Percentiles rank a stretch among this genome's conserved stretches.
phyloP scores from a whole-genome alignment of 768 basidiomycete species.

The Tricholoma matsutake region DNA sequence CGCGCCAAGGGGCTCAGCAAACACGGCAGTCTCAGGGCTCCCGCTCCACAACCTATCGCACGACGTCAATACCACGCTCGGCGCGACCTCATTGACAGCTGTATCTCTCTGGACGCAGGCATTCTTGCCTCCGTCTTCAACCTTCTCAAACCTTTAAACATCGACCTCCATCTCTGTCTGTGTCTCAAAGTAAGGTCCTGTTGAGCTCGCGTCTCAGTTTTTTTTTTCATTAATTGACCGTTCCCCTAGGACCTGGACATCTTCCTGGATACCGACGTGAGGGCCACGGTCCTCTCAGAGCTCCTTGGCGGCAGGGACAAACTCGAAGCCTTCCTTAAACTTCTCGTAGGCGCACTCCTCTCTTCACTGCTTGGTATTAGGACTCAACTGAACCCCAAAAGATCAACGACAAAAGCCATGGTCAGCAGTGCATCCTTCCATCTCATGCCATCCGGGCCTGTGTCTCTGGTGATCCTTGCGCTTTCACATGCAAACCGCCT shows the following conservation, averaged over 20 bases:
- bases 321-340: constrained; percentile 12
- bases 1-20: constrained; percentile 9
- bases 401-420: constrained; percentile 6
- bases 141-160: constrained; percentile 13
- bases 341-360: constrained; percentile 10
- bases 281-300: constrained; percentile 8
- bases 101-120: constrained; percentile 14
- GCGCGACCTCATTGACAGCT: constrained; percentile 18
- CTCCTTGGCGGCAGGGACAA: constrained; percentile 16
- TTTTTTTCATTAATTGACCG: neutral
- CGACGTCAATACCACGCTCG: constrained; percentile 15
- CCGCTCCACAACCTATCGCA: constrained; percentile 10
- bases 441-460: constrained; percentile 14
- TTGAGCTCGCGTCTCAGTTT: neutral
- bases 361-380: neutral
- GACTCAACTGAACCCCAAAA: neutral
- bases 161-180: constrained; percentile 15
- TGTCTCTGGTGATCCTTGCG: constrained; percentile 11
- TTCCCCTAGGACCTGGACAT: constrained; percentile 13
- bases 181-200: constrained; percentile 14
- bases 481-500: constrained; percentile 14
- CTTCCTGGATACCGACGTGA: constrained; percentile 16
- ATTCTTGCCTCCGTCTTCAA: constrained; percentile 12
- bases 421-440: constrained; percentile 13
- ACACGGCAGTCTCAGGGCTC: constrained; percentile 5